Evolutionary conservation across 257 asterid genomes (phyloP).

Genomic region (Gynochthodes officinalis): DNA sequence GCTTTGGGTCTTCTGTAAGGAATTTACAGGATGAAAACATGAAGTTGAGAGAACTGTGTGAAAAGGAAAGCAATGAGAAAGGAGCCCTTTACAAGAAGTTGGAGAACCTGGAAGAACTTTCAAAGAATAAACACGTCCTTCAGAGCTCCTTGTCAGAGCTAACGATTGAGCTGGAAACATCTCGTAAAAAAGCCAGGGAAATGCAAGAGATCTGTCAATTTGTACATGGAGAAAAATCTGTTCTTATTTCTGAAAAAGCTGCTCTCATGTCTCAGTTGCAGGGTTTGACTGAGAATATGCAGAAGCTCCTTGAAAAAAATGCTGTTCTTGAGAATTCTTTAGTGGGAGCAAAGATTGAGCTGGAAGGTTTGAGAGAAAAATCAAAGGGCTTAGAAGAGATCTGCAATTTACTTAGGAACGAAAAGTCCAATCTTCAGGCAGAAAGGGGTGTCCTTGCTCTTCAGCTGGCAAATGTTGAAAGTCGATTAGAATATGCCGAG

Average conservation of each 20-base stretch:
- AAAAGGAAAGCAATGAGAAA: slow-evolving; percentile 49
- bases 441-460: slow-evolving; percentile 56
- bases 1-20: slow-evolving; percentile 42
- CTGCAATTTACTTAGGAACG: slow-evolving; percentile 70
- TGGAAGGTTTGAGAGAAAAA: slow-evolving; percentile 86
- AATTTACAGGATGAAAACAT: slow-evolving; percentile 61
- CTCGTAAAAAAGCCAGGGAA: slow-evolving; percentile 38
- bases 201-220: slow-evolving; percentile 58
- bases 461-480: slow-evolving; percentile 64
- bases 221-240: slow-evolving; percentile 55
- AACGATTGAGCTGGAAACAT: slow-evolving; percentile 55
- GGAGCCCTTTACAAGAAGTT: slow-evolving; percentile 51
- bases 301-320: slow-evolving; percentile 62
- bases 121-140: slow-evolving; percentile 40
- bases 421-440: slow-evolving; percentile 52
- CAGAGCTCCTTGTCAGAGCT: slow-evolving; percentile 55
- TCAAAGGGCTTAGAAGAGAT: slow-evolving; percentile 82
- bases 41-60: slow-evolving; percentile 46
- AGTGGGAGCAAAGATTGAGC: slow-evolving; percentile 64
- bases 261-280: slow-evolving; percentile 71
- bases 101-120: slow-evolving; percentile 56
- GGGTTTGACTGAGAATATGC: slow-evolving; percentile 69
- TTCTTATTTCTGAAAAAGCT: slow-evolving; percentile 75
- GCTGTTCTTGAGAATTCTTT: slow-evolving; percentile 79
- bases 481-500: slow-evolving; percentile 55